These are phyloP conservation scores for Pseudoperonospora humuli DNA, from an alignment of 352 stramenopile genomes.

Conservation along the genomic window DNA sequence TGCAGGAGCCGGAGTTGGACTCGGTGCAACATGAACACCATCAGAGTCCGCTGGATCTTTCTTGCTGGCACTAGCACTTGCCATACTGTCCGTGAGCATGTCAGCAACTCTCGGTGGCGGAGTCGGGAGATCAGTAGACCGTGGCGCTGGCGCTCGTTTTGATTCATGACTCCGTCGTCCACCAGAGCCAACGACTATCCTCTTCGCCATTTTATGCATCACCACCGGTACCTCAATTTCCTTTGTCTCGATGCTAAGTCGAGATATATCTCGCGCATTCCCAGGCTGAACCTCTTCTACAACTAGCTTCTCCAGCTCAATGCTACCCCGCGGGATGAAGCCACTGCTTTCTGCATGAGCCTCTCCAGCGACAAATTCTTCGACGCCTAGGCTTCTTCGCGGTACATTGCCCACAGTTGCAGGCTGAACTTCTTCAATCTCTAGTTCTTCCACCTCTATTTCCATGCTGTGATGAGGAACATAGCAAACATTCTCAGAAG, in stretches of 20 bases:
- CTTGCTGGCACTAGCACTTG: constrained; percentile 16
- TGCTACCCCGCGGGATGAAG: constrained; percentile 5
- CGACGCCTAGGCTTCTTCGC: constrained; percentile 9
- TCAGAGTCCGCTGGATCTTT: constrained; percentile 1
- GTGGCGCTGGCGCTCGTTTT: constrained; percentile 13
- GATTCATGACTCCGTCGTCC: constrained; percentile 27
- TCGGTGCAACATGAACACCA: constrained; percentile 3
- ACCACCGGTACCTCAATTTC: constrained; percentile 38
- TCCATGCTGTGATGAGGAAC: constrained; percentile 22
- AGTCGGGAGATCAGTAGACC: constrained; percentile 12
- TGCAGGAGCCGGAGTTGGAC: neutral
- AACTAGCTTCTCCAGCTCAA: constrained; percentile 7
- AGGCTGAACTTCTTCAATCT: constrained; percentile 24
- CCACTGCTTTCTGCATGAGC: neutral
- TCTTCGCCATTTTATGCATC: constrained; percentile 39
- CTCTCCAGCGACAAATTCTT: constrained; percentile 3
- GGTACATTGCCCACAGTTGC: constrained; percentile 16
- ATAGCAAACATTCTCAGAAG: constrained; percentile 24
- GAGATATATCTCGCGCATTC: neutral
- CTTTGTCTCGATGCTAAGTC: constrained; percentile 11
- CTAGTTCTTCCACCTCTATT: constrained; percentile 18
- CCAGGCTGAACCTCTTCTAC: constrained; percentile 16
- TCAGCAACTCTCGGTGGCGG: constrained; percentile 24
- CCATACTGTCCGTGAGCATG: constrained; percentile 26
- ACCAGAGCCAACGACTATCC: constrained; percentile 29